Evolutionary conservation across 2,329 filamentous ascomycete genomes (phyloP).

Genomic region (Xylariales sp.): DNA sequence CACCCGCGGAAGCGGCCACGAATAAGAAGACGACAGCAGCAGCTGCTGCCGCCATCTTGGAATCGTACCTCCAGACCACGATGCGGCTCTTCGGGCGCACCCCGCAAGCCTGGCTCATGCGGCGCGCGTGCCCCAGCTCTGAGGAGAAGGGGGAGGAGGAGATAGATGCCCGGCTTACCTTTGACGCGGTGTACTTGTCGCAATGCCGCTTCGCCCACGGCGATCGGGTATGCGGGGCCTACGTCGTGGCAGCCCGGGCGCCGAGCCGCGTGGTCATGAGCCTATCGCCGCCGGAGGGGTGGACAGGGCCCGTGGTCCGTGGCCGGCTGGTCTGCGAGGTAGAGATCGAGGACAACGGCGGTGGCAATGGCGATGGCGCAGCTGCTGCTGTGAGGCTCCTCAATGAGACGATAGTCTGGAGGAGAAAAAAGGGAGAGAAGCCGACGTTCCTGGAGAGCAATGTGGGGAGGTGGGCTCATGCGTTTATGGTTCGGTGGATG

Average conservation of each 20-base stretch:
- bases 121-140: slow-evolving; percentile 9
- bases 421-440: slow-evolving; percentile 13
- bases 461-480: slow-evolving; percentile 17
- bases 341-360: slow-evolving; percentile 30
- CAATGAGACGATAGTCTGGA: slow-evolving; percentile 33
- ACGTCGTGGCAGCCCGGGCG: slow-evolving; percentile 12
- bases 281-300: slow-evolving; percentile 15
- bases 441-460: slow-evolving; percentile 16
- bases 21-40: background rate
- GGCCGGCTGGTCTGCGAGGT: slow-evolving; percentile 19
- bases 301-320: slow-evolving; percentile 14
- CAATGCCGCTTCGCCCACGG: slow-evolving; percentile 13
- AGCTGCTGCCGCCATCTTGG: slow-evolving; percentile 7
- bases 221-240: slow-evolving; percentile 20
- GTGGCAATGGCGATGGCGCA: slow-evolving; percentile 30
- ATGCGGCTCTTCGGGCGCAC: slow-evolving; percentile 18
- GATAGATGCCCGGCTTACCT: slow-evolving; percentile 9
- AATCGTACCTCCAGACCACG: slow-evolving; percentile 15
- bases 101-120: slow-evolving; percentile 18
- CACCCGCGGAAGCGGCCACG: background rate
- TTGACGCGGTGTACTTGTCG: slow-evolving; percentile 11
- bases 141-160: too few relatives aligned
- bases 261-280: slow-evolving; percentile 13
- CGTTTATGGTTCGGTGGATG: slow-evolving; percentile 18
- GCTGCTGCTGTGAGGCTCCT: slow-evolving; percentile 35